These are phyloP conservation scores for Phytophthora tentaculata DNA, from an alignment of 352 stramenopile genomes.

Conservation along the genomic window DNA sequence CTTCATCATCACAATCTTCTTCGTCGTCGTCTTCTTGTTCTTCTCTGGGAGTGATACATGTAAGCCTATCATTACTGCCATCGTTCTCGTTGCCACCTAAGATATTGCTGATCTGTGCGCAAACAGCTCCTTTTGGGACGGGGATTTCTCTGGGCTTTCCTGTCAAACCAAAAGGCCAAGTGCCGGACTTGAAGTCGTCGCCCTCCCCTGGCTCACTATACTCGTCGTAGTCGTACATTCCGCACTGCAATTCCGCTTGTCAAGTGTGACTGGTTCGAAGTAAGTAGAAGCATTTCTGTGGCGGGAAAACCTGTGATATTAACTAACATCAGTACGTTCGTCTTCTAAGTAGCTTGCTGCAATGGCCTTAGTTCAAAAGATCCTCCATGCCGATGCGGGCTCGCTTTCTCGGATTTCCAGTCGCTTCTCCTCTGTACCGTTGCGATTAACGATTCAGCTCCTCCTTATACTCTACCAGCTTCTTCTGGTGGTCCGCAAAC, in stretches of 20 bases:
- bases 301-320: too few species aligned
- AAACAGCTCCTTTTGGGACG: neutral
- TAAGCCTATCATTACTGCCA: too few species aligned
- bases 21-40: too few species aligned
- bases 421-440: neutral
- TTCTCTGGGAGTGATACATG: too few species aligned
- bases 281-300: too few species aligned
- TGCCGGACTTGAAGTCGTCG: neutral
- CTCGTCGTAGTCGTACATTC: too few species aligned
- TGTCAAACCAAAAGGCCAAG: neutral
- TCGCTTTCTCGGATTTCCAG: neutral
- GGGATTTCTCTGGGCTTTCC: neutral
- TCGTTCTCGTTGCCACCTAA: too few species aligned
- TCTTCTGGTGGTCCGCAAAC: constrained; percentile 9
- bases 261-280: too few species aligned
- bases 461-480: constrained; percentile 3
- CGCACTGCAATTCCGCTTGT: too few species aligned
- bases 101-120: neutral
- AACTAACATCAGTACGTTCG: too few species aligned
- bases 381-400: neutral
- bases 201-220: neutral
- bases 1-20: too few species aligned
- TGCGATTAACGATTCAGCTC: neutral
- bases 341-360: too few species aligned
- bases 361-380: neutral